Percentiles rank a stretch among this genome's conserved stretches.
Conservation (phyloP, 192 early-diverging fungal genomes). For the Coemansia aciculifera region DNA sequence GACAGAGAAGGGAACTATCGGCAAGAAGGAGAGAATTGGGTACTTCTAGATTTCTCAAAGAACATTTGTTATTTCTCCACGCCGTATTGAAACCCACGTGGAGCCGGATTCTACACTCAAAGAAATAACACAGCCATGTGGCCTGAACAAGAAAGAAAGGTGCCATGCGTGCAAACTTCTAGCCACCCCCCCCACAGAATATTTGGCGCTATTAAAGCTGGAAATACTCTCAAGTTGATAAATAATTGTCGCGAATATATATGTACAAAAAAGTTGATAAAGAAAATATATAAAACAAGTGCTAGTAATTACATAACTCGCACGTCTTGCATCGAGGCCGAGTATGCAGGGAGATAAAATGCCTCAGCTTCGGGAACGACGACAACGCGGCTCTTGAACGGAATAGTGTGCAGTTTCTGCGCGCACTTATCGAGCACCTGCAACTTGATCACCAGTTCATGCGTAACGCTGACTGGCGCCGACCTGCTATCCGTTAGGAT, state of each 20-base stretch:
- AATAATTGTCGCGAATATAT: not conserved
- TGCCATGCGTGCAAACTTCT: not conserved
- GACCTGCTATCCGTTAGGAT: slow-evolving; percentile 44
- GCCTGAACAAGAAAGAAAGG: not conserved
- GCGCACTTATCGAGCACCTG: slow-evolving; percentile 22
- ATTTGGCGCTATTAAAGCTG: not conserved
- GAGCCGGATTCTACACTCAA: not conserved
- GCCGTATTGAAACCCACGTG: not conserved
- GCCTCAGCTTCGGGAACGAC: slow-evolving; percentile 41
- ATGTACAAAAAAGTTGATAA: too few species aligned
- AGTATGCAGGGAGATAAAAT: slow-evolving; percentile 37
- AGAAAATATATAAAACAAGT: not conserved
- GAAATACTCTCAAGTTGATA: not conserved
- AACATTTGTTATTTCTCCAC: not conserved
- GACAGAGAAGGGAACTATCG: not conserved
- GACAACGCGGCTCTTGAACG: slow-evolving; percentile 31
- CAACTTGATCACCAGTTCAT: slow-evolving; percentile 25
- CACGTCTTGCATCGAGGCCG: slow-evolving; percentile 24
- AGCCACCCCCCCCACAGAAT: not conserved
- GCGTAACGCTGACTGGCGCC: slow-evolving; percentile 33
- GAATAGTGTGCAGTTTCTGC: slow-evolving; percentile 31
- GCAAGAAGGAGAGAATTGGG: not conserved
- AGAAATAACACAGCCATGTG: not conserved
- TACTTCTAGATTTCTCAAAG: not conserved
- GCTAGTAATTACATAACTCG: slow-evolving; percentile 24